Evolutionary conservation across 2,329 filamentous ascomycete species (phyloP).

Genomic region (Fusarium anguioides): DNA sequence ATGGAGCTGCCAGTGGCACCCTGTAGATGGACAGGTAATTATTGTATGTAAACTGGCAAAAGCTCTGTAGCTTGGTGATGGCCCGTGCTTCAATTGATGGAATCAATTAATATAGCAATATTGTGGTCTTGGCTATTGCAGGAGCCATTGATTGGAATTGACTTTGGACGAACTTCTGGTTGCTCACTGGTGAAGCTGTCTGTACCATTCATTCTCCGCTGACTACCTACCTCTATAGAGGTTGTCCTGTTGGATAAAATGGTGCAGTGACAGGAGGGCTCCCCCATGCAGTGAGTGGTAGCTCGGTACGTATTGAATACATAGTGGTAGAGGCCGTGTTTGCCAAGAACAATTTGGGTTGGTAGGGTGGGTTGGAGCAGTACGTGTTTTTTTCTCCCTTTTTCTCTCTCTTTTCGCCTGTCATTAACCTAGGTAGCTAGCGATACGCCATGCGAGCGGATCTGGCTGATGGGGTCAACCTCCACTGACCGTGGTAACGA

Average conservation of each 20-base stretch:
- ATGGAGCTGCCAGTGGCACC: constrained; percentile 26
- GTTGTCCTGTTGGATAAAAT: constrained; percentile 1
- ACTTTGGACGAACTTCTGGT: not conserved
- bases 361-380: not conserved
- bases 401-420: not conserved
- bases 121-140: constrained; percentile 10
- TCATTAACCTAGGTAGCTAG: too few species aligned
- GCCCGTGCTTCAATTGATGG: constrained; percentile 13
- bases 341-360: constrained; percentile 10
- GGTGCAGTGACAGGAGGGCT: not conserved
- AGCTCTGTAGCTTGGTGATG: constrained; percentile 4
- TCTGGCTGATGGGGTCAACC: constrained; percentile 22
- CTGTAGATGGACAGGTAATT: constrained; percentile 5
- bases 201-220: not conserved
- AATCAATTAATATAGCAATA: constrained; percentile 11
- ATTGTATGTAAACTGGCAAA: constrained; percentile 6
- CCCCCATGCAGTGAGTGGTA: not conserved
- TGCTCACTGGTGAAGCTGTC: not conserved
- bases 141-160: not conserved
- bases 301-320: not conserved
- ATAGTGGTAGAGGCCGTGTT: not conserved
- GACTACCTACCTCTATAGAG: too few species aligned
- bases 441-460: constrained; percentile 25
- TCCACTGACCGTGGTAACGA: constrained; percentile 1
- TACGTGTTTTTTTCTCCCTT: not conserved